phyloP scores from a whole-genome alignment of 768 basidiomycete genomes.

The Hericium rajendrae region DNA sequence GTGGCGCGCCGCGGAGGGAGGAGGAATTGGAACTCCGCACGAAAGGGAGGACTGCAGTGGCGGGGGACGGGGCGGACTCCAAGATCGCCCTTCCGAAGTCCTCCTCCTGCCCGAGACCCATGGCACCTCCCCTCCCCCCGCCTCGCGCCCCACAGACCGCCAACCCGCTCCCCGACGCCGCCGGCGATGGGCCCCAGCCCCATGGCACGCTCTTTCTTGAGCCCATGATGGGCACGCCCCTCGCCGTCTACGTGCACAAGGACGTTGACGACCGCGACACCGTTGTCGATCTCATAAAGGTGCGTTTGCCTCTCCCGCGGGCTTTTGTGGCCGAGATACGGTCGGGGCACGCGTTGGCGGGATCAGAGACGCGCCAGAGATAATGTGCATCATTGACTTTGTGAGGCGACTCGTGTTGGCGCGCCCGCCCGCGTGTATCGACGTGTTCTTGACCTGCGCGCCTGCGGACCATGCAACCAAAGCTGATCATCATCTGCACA shows the following conservation, averaged over 20 bases:
- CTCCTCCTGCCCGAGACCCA: conserved; percentile 44
- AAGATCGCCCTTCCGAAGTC: conserved; percentile 11
- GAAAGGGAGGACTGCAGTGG: background rate
- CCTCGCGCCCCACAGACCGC: conserved; percentile 35
- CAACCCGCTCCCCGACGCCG: conserved; percentile 16
- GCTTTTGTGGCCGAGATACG: conserved; percentile 1
- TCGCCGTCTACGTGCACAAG: conserved; percentile 71
- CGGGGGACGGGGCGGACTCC: conserved; percentile 13
- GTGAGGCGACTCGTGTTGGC: no score
- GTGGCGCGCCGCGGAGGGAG: background rate
- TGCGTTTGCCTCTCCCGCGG: conserved; percentile 28
- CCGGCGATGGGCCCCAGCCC: conserved; percentile 19
- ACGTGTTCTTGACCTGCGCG: no score
- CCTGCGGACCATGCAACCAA: background rate
- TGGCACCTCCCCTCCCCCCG: conserved; percentile 68
- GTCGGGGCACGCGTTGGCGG: background rate
- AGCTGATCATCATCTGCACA: conserved; percentile 20
- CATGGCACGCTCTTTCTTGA: conserved; percentile 55
- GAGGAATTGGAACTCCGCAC: conserved; percentile 7
- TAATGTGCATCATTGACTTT: no score
- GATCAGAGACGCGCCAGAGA: background rate
- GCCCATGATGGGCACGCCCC: conserved; percentile 70
- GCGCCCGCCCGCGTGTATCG: no score
- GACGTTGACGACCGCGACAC: conserved; percentile 64
- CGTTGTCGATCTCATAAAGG: conserved; percentile 56